Percentiles rank a stretch among this genome's conserved stretches.
Conservation (phyloP, 345 rosid genomes). For the Ceriops zippeliana region DNA sequence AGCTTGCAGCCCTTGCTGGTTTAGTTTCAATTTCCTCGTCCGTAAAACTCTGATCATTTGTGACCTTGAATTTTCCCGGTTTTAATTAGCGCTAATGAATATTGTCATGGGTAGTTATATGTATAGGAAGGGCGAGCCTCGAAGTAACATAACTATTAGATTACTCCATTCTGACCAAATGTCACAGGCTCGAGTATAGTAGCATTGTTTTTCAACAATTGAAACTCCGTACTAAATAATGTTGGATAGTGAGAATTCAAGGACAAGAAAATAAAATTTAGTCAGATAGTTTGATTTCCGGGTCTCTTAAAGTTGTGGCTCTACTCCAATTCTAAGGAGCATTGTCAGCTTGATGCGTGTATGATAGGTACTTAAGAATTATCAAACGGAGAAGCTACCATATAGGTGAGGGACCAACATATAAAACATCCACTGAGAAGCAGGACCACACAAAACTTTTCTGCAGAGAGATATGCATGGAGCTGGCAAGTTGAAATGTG, state of each 20-base stretch:
- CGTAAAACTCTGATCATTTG: too few relatives aligned
- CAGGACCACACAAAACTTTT: conserved; percentile 45
- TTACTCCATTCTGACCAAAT: too few relatives aligned
- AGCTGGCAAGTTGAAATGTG: conserved; percentile 21
- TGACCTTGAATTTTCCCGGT: too few relatives aligned
- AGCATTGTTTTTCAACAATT: too few relatives aligned
- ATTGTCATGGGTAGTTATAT: too few relatives aligned
- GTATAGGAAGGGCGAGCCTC: too few relatives aligned
- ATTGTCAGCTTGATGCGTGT: conserved; percentile 28
- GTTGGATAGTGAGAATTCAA: neutral
- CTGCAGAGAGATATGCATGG: conserved; percentile 29
- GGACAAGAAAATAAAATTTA: neutral
- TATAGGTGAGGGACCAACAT: conserved; percentile 42
- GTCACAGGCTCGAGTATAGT: too few relatives aligned
- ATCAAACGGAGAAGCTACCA: conserved; percentile 11
- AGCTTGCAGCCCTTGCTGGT: too few relatives aligned
- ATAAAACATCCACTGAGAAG: conserved; percentile 18
- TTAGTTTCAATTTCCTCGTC: too few relatives aligned
- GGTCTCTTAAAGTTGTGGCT: conserved; percentile 31
- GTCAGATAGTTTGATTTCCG: conserved; percentile 11
- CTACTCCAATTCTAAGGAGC: conserved; percentile 6
- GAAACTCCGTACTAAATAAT: too few relatives aligned
- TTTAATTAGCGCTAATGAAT: too few relatives aligned
- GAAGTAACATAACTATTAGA: too few relatives aligned
- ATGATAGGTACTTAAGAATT: conserved; percentile 25